Conservation (phyloP, 495 filamentous ascomycete genomes). For the Jackrogersella multiformis region DNA sequence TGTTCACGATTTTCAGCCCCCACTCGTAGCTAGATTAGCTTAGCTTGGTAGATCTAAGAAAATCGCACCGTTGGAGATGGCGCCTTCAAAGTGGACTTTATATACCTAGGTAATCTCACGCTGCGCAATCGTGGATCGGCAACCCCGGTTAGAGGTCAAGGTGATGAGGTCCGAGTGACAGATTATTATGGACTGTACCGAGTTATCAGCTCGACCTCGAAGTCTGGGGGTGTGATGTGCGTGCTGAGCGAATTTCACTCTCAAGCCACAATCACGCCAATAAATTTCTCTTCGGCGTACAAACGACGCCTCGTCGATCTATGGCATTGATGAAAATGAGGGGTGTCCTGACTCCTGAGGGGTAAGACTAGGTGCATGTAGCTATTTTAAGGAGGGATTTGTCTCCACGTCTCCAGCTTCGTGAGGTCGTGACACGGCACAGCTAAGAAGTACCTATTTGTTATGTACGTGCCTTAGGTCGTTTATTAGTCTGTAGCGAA, state of each 20-base stretch:
- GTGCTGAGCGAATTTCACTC: constrained; percentile 23
- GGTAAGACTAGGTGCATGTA: constrained; percentile 27
- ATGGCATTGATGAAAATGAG: constrained; percentile 23
- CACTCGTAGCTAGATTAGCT: constrained; percentile 10
- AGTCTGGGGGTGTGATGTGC: not conserved
- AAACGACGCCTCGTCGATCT: constrained; percentile 21
- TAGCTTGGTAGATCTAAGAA: constrained; percentile 8
- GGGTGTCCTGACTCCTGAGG: constrained; percentile 32
- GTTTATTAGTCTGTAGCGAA: constrained; percentile 17
- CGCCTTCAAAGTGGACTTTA: constrained; percentile 3
- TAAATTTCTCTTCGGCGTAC: constrained; percentile 16
- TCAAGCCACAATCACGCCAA: constrained; percentile 28
- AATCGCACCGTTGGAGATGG: constrained; percentile 8
- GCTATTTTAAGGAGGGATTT: constrained; percentile 37
- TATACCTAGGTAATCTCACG: constrained; percentile 6
- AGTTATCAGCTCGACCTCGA: constrained; percentile 2
- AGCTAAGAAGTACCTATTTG: constrained; percentile 12
- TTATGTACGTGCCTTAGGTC: constrained; percentile 1
- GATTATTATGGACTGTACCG: not conserved
- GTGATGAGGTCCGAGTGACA: not conserved
- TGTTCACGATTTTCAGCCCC: constrained; percentile 12
- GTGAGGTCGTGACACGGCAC: constrained; percentile 22
- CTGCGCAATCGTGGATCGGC: constrained; percentile 23
- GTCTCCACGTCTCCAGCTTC: constrained; percentile 38
- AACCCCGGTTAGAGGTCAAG: constrained; percentile 12